Percentiles rank a stretch among this genome's conserved stretches.
These are phyloP conservation scores for Gentiana macrophylla DNA, from an alignment of 257 asterid species.

Conservation along the genomic window DNA sequence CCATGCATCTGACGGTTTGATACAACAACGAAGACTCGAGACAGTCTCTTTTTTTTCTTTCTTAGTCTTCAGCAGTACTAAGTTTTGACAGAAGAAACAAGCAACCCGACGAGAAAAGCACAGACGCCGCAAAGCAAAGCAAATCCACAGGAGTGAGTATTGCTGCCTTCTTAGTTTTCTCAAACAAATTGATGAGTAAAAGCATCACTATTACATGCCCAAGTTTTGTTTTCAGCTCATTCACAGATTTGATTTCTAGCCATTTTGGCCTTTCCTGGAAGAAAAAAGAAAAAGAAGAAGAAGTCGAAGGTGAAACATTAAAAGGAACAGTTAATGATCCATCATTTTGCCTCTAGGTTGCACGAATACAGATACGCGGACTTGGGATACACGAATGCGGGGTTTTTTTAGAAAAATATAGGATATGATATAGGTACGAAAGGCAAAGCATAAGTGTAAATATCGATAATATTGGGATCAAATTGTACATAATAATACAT, in stretches of 20 bases:
- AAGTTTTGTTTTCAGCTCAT: slow-evolving; percentile 74
- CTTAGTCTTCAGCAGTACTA: slow-evolving; percentile 12
- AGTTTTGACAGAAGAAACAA: slow-evolving; percentile 75
- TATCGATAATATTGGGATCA: too few species aligned
- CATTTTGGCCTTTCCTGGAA: slow-evolving; percentile 80
- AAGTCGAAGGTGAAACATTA: not conserved
- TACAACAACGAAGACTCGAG: too few species aligned
- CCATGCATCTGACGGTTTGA: too few species aligned
- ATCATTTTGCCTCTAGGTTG: too few species aligned
- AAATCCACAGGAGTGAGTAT: slow-evolving; percentile 69
- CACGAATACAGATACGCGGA: too few species aligned
- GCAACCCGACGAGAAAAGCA: slow-evolving; percentile 67
- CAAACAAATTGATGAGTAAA: slow-evolving; percentile 76
- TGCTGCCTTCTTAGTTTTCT: slow-evolving; percentile 78
- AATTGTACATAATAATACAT: too few species aligned
- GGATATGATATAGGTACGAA: too few species aligned
- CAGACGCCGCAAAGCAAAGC: slow-evolving; percentile 81
- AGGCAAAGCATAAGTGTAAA: too few species aligned
- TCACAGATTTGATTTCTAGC: slow-evolving; percentile 73
- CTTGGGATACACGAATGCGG: too few species aligned
- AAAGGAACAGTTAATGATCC: too few species aligned
- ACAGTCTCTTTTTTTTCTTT: not conserved
- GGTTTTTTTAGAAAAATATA: too few species aligned
- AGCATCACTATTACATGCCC: slow-evolving; percentile 97
- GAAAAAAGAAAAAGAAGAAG: not conserved